Base-by-base conservation (phyloP, 768 basidiomycete genomes). In the Brasilioporus rufonigricans region DNA sequence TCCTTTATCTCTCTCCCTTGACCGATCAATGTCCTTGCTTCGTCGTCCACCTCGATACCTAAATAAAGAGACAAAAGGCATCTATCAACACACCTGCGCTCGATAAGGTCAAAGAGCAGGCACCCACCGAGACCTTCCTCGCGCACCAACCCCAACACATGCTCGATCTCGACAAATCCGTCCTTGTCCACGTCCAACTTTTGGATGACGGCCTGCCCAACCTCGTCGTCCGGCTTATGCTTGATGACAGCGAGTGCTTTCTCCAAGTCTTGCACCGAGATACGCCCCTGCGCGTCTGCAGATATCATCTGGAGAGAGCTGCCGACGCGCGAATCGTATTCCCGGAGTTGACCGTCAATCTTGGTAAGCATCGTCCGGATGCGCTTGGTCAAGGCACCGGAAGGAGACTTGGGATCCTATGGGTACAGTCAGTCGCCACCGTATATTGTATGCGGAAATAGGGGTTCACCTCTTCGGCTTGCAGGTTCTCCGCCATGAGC, bases 141-240 rank as follows among this genome's bases (percentile, higher is more conserved):
- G 63, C 85, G 81, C 23, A 95, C 89, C 59, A 96, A 74, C 13
- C 89, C 91, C 53, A 96, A 72, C 33, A 99, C 94, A 66, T 99
- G 95, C 71, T 96, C 92, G 44, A 98, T 80, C 68, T 95, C 92
- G 24, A 98, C 94, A 66, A 85, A 96, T 0, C 96, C 95, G 67
- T 98, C 96, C 72, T 91, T 85, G 73, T 98, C 96, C 11, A 92
- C 89, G 68, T 99, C 97, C 64, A 98, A 75, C 72, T 98, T 98
- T 67, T 92, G 85, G 50, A 95, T 84, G 48, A 99, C 86, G 21
- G 83, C 85, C 56, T 87, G 84, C 23, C 92, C 91, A 16, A 92
- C 86, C 57, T 93, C 89, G 51, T 95, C 91, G 53, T 92, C 88
- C 5, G 95, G 96, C 65, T 78, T 84, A 72, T 98, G 97, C 73